Base-by-base conservation (phyloP, 257 asterid genomes). In the Handroanthus guayacan region DNA sequence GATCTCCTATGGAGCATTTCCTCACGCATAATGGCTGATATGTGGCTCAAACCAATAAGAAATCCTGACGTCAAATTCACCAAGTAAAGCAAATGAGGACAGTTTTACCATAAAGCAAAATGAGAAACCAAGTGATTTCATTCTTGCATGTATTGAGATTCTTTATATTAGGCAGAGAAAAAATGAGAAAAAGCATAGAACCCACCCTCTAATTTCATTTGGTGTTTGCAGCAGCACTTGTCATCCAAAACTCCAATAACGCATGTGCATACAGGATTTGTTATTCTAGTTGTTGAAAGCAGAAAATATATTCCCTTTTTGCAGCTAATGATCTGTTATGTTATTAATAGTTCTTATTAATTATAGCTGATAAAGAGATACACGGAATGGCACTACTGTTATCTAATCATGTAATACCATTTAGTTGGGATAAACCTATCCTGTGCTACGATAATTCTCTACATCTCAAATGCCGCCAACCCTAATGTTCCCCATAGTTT, bases 11-110 rank as follows among this genome's bases (percentile, higher is more conserved):
- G 98, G 98, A 95, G 97, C 90, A 72, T 89, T 36, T 88, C 97
- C 14, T 88, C 98, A 5, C 82, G 98, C 6, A 82, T 92, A 20
- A 89, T 92, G 95, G 98, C 98, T 1, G 98, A 89, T 79, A 95
- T 91, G 98, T 95, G 99, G 99, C 98, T 95, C 75, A 92, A 92
- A 71, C 87, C 92, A 16, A 92, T 92, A 67, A 85, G 98, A 69
- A 95, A 95, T 78, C 98, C 99, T 2, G 92, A 95, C 77, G 91
- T 95, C 69, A 95, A 84, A 84, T 85, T 92, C 87, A 82, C 76
- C 70, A 81, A 84, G 81, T 86, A 75, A 84, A 55, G 17, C 12
- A 48, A 9, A 9, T 25, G 5, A 18, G 38, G 25, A 9, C 25
- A 0, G 20, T 57, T 57, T 57, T 20, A 25, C 39, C 63, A 3